Evolutionary conservation across 257 asterid species (phyloP).

Genomic region (Voacanga thouarsii): DNA sequence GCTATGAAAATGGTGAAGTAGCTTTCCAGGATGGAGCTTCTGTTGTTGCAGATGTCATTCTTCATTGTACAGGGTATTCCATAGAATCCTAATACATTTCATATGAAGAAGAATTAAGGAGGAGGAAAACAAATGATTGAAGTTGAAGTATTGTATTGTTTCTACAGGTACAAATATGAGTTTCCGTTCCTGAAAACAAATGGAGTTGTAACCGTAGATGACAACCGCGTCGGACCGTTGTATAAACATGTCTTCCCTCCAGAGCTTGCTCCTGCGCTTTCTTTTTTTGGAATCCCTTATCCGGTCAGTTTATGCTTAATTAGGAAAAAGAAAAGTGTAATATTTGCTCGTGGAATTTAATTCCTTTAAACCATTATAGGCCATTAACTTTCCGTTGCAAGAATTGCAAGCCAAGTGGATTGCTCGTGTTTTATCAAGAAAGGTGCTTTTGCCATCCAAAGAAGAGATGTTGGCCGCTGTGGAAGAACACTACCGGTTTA

Average conservation of each 20-base stretch:
- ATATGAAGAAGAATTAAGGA: too few species aligned
- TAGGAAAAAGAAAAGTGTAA: too few species aligned
- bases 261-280: conserved; percentile 48
- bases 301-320: conserved; percentile 23
- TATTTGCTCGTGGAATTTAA: too few species aligned
- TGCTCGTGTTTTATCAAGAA: conserved; percentile 40
- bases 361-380: conserved; percentile 5
- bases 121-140: not conserved
- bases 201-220: conserved; percentile 43
- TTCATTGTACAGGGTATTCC: conserved; percentile 58
- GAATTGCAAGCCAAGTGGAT: conserved; percentile 66
- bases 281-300: conserved; percentile 47
- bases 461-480: conserved; percentile 48
- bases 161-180: conserved; percentile 37
- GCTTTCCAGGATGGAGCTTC: conserved; percentile 45
- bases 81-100: conserved; percentile 22
- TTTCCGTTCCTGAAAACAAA: conserved; percentile 57
- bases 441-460: conserved; percentile 34
- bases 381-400: conserved; percentile 16
- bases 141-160: not conserved
- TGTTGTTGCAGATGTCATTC: conserved; percentile 43
- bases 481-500: conserved; percentile 24
- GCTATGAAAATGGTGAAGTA: conserved; percentile 44
- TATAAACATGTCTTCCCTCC: conserved; percentile 64
- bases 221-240: conserved; percentile 53